Evolutionary conservation across 2,329 filamentous ascomycete genomes (phyloP).

Genomic region (Fusarium cyanostomum): DNA sequence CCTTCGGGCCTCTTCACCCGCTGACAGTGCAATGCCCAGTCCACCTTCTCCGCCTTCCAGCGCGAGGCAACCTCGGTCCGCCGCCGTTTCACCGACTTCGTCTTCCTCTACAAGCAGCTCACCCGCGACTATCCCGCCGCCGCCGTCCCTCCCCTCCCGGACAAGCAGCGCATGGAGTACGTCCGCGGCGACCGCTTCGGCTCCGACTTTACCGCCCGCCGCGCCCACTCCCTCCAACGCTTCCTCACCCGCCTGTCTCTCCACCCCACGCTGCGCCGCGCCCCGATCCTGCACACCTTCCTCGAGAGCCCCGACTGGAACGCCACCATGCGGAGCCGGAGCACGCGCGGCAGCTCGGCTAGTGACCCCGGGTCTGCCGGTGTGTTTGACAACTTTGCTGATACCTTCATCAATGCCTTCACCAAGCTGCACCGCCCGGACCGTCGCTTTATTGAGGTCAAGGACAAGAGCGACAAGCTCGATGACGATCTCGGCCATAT

Average conservation of each 20-base stretch:
- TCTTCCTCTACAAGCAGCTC: conserved; percentile 93
- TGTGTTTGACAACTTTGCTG: conserved; percentile 94
- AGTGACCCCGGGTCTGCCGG: conserved; percentile 65
- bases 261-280: conserved; percentile 87
- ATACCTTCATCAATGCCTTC: conserved; percentile 97
- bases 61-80: conserved; percentile 81
- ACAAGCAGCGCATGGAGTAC: conserved; percentile 99
- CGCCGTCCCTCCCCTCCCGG: conserved; percentile 92
- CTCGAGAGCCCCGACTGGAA: conserved; percentile 97
- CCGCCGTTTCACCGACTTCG: conserved; percentile 96
- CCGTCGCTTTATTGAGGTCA: conserved; percentile 91
- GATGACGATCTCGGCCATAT: conserved; percentile 93
- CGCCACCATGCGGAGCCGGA: conserved; percentile 86
- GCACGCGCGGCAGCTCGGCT: conserved; percentile 68
- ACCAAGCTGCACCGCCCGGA: conserved; percentile 96
- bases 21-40: conserved; percentile 65
- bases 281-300: conserved; percentile 85
- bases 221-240: conserved; percentile 89
- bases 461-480: conserved; percentile 90
- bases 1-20: neutral
- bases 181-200: conserved; percentile 96
- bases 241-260: conserved; percentile 88
- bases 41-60: conserved; percentile 93
- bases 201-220: conserved; percentile 86
- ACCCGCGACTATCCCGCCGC: conserved; percentile 88